phyloP scores from a whole-genome alignment of 768 basidiomycete genomes.

The Mycena indigotica region DNA sequence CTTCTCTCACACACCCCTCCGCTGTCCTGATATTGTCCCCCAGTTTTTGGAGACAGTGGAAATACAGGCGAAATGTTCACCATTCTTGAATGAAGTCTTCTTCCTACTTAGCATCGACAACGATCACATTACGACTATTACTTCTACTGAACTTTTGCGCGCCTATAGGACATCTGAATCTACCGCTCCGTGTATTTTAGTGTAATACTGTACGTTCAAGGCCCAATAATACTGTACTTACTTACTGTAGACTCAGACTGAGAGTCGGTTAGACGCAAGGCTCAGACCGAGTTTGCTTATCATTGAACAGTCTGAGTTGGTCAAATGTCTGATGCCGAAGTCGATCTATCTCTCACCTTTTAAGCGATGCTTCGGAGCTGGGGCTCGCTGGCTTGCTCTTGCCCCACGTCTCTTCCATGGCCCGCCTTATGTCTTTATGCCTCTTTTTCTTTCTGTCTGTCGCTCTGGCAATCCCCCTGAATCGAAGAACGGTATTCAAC shows the following conservation, averaged over 20 bases:
- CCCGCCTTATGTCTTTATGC: conserved; percentile 25
- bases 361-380: conserved; percentile 13
- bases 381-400: conserved; percentile 9
- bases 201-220: conserved; percentile 1
- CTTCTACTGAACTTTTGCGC: no score
- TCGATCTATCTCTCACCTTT: conserved; percentile 2
- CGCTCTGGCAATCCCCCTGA: conserved; percentile 41
- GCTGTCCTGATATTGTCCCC: neutral
- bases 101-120: no score
- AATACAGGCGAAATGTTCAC: conserved; percentile 48
- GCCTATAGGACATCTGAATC: no score
- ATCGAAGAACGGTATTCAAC: conserved; percentile 46
- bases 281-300: neutral
- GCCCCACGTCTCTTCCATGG: conserved; percentile 13
- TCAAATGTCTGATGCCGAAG: conserved; percentile 7
- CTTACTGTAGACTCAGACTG: neutral
- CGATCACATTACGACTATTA: no score
- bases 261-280: neutral
- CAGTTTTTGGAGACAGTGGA: conserved; percentile 60
- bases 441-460: conserved; percentile 32
- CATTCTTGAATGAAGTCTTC: conserved; percentile 37
- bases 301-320: neutral
- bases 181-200: no score
- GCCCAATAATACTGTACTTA: conserved; percentile 1
- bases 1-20: neutral